Conservation (phyloP, 495 filamentous ascomycete genomes). For the Aspergillus baeticus region DNA sequence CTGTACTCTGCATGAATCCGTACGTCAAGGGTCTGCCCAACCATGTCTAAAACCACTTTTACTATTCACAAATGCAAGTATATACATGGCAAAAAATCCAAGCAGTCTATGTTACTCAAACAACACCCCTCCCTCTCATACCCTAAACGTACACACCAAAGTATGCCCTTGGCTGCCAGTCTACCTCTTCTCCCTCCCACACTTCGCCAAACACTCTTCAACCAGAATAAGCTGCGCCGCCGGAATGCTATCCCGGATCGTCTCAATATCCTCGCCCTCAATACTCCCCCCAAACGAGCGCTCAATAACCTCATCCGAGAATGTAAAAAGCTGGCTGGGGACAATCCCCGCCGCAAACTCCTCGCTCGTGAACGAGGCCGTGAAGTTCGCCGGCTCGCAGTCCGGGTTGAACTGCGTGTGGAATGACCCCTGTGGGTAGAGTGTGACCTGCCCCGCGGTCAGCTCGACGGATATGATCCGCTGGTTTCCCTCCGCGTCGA, state of each 20-base stretch:
- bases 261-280: conserved; percentile 29
- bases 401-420: conserved; percentile 53
- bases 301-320: conserved; percentile 24
- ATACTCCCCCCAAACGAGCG: conserved; percentile 23
- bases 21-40: no score
- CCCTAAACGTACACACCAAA: no score
- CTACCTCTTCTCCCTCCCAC: conserved; percentile 21
- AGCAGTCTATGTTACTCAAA: no score
- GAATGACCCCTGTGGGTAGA: conserved; percentile 46
- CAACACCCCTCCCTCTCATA: no score
- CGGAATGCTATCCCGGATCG: conserved; percentile 21
- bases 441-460: conserved; percentile 42
- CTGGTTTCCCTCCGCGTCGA: conserved; percentile 23
- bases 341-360: conserved; percentile 25
- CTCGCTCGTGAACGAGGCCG: conserved; percentile 25
- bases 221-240: conserved; percentile 17
- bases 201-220: conserved; percentile 29
- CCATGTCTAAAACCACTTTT: no score
- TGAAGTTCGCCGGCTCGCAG: conserved; percentile 29
- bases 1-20: no score
- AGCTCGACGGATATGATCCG: conserved; percentile 30
- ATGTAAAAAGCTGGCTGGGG: conserved; percentile 16
- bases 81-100: no score
- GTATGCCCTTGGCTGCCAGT: no score
- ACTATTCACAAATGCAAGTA: no score